These are phyloP conservation scores for Ustilago bromivora DNA, from an alignment of 1,284 basidiomycete genomes.

Conservation along the genomic window DNA sequence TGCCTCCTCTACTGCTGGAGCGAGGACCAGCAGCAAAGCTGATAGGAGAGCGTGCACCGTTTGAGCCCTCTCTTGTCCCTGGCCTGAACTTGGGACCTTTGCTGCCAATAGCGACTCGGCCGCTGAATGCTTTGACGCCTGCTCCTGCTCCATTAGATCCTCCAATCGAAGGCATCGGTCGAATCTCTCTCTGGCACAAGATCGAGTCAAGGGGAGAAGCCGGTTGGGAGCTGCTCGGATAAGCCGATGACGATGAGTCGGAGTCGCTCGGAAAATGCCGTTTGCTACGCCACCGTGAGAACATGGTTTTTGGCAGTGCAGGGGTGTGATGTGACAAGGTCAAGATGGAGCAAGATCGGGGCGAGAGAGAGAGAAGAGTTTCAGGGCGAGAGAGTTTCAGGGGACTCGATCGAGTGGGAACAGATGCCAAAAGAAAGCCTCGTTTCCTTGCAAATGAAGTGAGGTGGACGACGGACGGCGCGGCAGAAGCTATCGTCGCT, in stretches of 20 bases:
- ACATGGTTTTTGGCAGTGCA: constrained; percentile 19
- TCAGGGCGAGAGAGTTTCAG: not conserved
- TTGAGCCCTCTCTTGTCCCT: constrained; percentile 23
- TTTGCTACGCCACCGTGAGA: constrained; percentile 49
- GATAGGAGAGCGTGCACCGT: constrained; percentile 23
- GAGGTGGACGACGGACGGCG: not conserved
- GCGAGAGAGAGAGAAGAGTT: not conserved
- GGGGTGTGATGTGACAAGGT: not conserved
- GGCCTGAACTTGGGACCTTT: constrained; percentile 35
- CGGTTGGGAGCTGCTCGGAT: constrained; percentile 19
- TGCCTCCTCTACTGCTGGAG: constrained; percentile 24
- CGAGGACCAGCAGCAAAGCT: constrained; percentile 46
- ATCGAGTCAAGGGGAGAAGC: constrained; percentile 12
- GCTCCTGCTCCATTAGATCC: constrained; percentile 11
- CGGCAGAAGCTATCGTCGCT: not conserved
- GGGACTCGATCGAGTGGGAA: not conserved
- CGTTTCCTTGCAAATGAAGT: not conserved
- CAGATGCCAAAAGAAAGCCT: not conserved
- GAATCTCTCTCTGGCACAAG: constrained; percentile 12
- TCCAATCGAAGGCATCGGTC: constrained; percentile 8
- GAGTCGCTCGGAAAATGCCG: constrained; percentile 44
- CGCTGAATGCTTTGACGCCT: constrained; percentile 25
- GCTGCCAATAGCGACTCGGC: constrained; percentile 27
- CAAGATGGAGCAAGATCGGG: too few relatives aligned
- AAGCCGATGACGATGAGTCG: constrained; percentile 22